Evolutionary conservation across 192 early-diverging fungal species (phyloP).

Genomic region (Coemansia sp.): DNA sequence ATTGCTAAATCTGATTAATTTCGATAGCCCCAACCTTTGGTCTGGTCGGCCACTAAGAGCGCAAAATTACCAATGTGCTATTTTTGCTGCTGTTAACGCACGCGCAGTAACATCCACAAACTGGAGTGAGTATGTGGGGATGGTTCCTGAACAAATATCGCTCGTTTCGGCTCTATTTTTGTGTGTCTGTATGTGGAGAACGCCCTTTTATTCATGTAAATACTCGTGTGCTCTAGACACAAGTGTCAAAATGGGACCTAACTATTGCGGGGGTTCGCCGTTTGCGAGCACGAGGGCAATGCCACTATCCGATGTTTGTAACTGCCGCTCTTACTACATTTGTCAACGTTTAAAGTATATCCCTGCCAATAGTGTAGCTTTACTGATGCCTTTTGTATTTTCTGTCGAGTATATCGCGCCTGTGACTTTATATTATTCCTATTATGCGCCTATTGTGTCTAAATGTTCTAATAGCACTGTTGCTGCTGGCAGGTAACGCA

Average conservation of each 20-base stretch:
- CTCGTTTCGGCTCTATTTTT: not conserved
- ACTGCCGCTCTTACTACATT: not conserved
- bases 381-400: no score
- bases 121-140: not conserved
- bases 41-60: not conserved
- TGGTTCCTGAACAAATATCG: not conserved
- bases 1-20: not conserved
- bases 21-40: not conserved
- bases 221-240: not conserved
- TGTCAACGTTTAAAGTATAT: not conserved
- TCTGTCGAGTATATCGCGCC: no score
- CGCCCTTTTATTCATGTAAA: not conserved
- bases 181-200: not conserved
- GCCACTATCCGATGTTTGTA: not conserved
- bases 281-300: not conserved
- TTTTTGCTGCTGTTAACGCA: not conserved
- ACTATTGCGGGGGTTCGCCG: not conserved
- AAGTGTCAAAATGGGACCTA: not conserved
- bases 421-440: not conserved
- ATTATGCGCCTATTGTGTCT: not conserved
- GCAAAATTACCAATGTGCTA: not conserved
- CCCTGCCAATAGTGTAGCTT: not conserved
- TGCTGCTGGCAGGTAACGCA: not conserved
- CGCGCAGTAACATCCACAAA: not conserved
- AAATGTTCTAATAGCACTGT: constrained; percentile 1